Evolutionary conservation across 1,284 basidiomycete species (phyloP).

Genomic region (Schizophyllum amplum): DNA sequence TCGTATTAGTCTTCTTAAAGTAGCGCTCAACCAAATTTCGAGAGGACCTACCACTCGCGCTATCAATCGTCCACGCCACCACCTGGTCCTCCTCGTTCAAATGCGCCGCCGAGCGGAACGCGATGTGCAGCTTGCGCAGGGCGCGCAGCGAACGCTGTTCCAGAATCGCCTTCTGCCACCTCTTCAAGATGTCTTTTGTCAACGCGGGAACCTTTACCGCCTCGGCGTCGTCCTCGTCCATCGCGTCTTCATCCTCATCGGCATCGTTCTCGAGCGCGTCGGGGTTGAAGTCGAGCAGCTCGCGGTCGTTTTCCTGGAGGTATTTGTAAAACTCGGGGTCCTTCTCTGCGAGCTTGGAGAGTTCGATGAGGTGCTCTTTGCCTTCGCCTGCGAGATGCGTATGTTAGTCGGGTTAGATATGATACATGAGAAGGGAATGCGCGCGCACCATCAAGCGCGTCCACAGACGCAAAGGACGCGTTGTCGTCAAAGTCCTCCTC

Average conservation of each 20-base stretch:
- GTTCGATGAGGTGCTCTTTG: conserved; percentile 64
- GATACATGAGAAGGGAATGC: not conserved
- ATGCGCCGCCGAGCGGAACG: conserved; percentile 83
- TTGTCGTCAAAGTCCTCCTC: conserved; percentile 46
- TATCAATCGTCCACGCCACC: conserved; percentile 78
- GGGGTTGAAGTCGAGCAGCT: conserved; percentile 75
- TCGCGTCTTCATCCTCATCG: conserved; percentile 33
- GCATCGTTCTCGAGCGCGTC: conserved; percentile 26
- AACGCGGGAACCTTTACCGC: conserved; percentile 35
- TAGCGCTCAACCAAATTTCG: conserved; percentile 1
- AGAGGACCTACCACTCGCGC: conserved; percentile 48
- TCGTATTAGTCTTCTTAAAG: conserved; percentile 8
- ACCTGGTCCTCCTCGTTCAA: conserved; percentile 82
- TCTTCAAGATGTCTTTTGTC: conserved; percentile 67
- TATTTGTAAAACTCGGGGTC: conserved; percentile 99
- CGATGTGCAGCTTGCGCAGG: conserved; percentile 78
- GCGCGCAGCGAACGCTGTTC: conserved; percentile 86
- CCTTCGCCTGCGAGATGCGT: conserved; percentile 58
- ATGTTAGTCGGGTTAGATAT: not conserved
- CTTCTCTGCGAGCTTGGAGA: conserved; percentile 89
- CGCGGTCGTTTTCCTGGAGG: conserved; percentile 90
- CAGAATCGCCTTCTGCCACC: conserved; percentile 89
- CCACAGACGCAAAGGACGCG: conserved; percentile 68
- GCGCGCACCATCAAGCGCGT: conserved; percentile 60
- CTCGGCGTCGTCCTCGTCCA: conserved; percentile 38